phyloP scores from a whole-genome alignment of 2,329 filamentous ascomycete species.

The Hypoxylon sp. region DNA sequence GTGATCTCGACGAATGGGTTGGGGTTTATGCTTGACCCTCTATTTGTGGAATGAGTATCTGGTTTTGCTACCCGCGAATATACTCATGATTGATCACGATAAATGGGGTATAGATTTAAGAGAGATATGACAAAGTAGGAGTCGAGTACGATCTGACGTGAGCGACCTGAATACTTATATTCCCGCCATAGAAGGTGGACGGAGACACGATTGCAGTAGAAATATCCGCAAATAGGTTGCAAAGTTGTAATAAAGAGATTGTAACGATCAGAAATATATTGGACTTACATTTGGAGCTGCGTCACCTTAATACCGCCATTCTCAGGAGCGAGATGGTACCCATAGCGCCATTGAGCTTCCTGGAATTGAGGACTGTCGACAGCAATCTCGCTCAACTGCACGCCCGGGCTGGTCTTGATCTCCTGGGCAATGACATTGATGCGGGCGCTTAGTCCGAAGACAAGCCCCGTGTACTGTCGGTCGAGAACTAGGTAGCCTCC shows the following conservation, averaged over 20 bases:
- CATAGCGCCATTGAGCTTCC: constrained; percentile 89
- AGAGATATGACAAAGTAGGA: constrained; percentile 8
- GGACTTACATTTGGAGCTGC: constrained; percentile 81
- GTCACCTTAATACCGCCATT: constrained; percentile 86
- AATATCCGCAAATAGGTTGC: background rate
- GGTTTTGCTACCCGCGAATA: background rate
- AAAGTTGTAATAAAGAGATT: background rate
- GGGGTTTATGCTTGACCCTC: constrained; percentile 61
- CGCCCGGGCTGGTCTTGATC: constrained; percentile 72
- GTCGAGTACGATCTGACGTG: background rate
- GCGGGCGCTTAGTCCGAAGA: constrained; percentile 76
- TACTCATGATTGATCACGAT: constrained; percentile 3
- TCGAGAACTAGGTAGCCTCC: constrained; percentile 97
- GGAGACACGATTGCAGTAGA: background rate
- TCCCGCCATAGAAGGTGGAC: constrained; percentile 1
- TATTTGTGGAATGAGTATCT: constrained; percentile 48
- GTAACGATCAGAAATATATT: background rate
- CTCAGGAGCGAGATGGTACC: constrained; percentile 77
- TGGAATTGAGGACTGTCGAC: constrained; percentile 94
- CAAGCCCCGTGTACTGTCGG: constrained; percentile 82
- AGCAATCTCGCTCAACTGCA: constrained; percentile 79
- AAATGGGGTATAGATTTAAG: constrained; percentile 17
- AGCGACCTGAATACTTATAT: background rate
- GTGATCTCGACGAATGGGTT: constrained; percentile 97
- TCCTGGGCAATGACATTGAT: constrained; percentile 75